Evolutionary conservation across 352 stramenopile species (phyloP).

Genomic region (Globisporangium sylvaticum): DNA sequence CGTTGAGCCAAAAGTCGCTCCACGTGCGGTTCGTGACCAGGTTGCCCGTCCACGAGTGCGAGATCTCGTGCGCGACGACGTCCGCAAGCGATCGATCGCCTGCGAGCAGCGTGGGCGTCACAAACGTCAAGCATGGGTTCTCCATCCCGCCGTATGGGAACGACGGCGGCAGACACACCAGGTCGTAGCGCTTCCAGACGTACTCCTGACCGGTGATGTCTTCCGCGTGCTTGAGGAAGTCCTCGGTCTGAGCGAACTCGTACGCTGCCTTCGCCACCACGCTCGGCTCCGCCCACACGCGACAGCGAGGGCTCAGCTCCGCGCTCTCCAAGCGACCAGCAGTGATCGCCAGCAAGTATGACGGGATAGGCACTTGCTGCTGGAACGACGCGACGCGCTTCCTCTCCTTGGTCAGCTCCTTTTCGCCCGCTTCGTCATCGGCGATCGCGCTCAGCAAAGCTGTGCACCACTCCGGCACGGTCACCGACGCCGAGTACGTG

Average conservation of each 20-base stretch:
- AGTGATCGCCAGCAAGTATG: constrained; percentile 94
- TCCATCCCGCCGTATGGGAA: constrained; percentile 89
- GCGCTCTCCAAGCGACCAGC: constrained; percentile 87
- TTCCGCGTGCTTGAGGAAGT: constrained; percentile 91
- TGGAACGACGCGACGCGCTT: constrained; percentile 16
- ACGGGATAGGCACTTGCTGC: constrained; percentile 92
- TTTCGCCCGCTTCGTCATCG: constrained; percentile 1
- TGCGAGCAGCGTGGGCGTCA: constrained; percentile 94
- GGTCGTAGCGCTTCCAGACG: constrained; percentile 96
- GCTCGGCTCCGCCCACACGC: constrained; percentile 93
- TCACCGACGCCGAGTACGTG: constrained; percentile 91
- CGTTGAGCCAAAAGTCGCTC: constrained; percentile 98
- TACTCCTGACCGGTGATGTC: constrained; percentile 90
- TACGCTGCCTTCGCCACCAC: constrained; percentile 90
- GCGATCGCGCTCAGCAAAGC: constrained; percentile 89
- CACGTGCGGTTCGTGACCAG: constrained; percentile 96
- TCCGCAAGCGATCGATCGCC: constrained; percentile 93
- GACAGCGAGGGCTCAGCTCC: constrained; percentile 83
- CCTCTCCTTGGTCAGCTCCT: not conserved
- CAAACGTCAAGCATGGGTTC: constrained; percentile 92
- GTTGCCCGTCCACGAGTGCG: constrained; percentile 96
- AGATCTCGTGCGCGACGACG: constrained; percentile 97
- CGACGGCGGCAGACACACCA: constrained; percentile 94
- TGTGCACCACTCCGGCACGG: constrained; percentile 90
- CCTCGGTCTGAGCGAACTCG: constrained; percentile 95